Evolutionary conservation across 83 land plant species (phyloP), one percentile per base, ranked within the genome.

Genomic region (Picea abies): DNA sequence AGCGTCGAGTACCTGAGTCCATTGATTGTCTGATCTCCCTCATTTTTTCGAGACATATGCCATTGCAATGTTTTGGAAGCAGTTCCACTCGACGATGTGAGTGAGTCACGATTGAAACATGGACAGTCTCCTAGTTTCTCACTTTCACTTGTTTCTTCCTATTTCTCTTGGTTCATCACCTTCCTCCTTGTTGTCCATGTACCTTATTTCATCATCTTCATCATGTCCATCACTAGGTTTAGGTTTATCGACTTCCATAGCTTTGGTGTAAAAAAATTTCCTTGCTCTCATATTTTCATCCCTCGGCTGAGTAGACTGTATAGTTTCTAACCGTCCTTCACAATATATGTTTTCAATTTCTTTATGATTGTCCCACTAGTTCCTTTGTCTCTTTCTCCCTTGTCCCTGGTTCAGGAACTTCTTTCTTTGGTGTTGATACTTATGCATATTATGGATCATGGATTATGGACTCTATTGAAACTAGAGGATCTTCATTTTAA

Each of bases 201-300:
- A 37, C 23, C 14, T 39, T 22, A 1, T 8, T 22, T 72, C n/a
- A 72, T 75, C 60, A 44, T 20, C 47, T 39, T 37, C 39, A 41
- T 71, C 23, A 8, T 20, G n/a, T 20, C 10, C 76, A 71, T 75
- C 29, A 4, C 29, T 75, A 29, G 60, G 16, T 75, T 75, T 22
- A 22, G 49, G 8, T 47, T 75, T 11, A 49, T 47, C 5, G 14
- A 47, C 23, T 22, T 75, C 60, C 26, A 75, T 75, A 4, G 26
- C 20, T 47, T 75, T 29, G 49, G 23, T 75, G 32, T 83, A n/a
- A 72, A 86, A 88, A 73, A 90, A 84, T 68, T 84, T 88, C 77
- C 89, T 86, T 58, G 75, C 90, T 61, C 72, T 72, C 32, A 75
- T 49, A 71, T 77, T 78, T 63, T 78, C 71, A 82, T 60, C 63